Base-by-base conservation (phyloP, 2,329 filamentous ascomycete species). In the Talaromyces albobiverticillius region DNA sequence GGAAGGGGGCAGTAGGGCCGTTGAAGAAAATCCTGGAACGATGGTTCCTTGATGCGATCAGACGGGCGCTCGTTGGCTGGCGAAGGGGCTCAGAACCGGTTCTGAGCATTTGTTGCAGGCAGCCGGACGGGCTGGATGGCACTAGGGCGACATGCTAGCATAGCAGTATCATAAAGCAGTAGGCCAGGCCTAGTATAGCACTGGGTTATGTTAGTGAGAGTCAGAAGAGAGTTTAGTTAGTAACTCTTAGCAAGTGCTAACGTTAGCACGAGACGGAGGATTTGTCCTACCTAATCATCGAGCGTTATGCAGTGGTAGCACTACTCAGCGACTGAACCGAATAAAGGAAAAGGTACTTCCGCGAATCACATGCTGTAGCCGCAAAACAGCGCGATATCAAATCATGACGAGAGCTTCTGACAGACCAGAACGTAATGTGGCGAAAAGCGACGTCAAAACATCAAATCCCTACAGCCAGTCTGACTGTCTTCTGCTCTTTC, bases 51-150 rank as follows among this genome's bases (percentile, higher is more conserved):
- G 47, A 32, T 42, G 38, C 38, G 49, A 38, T 45, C 49, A 36
- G 40, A 31, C 47, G 47, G n/a, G 18, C 53, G 53, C 47, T 55
- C 40, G 48, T 46, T 55, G 53, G 53, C 42, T 55, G 42, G 40
- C n/a, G 41, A 46, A 46, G 14, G 14, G 13, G 41, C 25, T 32
- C 34, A 46, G 47, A 55, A 55, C 53, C 53, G 53, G 53, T 55
- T 55, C 47, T 55, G 47, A 18, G 29, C 45, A 43, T 22, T 32
- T 38, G 46, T 26, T 42, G 52, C 46, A 45, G 52, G 46, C 36
- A 48, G 20, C 22, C 31, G 29, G 38, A 16, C 38, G 49, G n/a
- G 40, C 40, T 50, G 36, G 45, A 2, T 32, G 46, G 52, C 29
- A 49, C 52, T 38, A 36, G 26, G 46, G 53, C 47, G 25, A 51